Conservation (phyloP, 176 grass and related monocot genomes). For the Carex myosuroides region DNA sequence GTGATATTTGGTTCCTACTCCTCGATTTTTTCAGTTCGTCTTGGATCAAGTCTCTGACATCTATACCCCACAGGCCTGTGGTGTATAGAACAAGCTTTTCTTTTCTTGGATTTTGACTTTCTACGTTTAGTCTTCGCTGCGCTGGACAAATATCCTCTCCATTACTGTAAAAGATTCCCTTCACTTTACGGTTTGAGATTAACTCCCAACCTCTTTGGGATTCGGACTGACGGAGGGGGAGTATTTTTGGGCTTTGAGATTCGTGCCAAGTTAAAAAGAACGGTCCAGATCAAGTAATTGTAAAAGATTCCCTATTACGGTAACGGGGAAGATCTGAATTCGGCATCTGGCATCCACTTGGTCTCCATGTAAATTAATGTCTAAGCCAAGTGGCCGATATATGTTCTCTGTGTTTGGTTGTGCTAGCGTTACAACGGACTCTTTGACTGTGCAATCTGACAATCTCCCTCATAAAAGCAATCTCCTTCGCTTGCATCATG, state of each 20-base stretch:
- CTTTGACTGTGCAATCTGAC: background rate
- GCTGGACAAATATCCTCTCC: too few relatives aligned
- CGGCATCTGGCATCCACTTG: too few relatives aligned
- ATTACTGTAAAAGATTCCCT: too few relatives aligned
- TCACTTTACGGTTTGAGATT: too few relatives aligned
- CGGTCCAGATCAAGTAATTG: too few relatives aligned
- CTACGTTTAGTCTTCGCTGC: background rate
- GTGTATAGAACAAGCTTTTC: background rate
- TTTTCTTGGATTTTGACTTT: background rate
- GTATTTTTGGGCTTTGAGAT: too few relatives aligned
- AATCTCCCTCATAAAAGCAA: background rate
- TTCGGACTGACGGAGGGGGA: too few relatives aligned
- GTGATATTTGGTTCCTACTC: background rate
- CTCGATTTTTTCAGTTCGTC: background rate
- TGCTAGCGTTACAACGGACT: background rate
- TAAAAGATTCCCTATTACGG: too few relatives aligned
- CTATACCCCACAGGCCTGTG: background rate
- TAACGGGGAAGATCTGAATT: too few relatives aligned
- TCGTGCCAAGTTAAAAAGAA: too few relatives aligned
- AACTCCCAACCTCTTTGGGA: too few relatives aligned
- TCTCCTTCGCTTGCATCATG: background rate
- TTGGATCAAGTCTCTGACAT: background rate
- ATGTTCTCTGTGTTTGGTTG: background rate
- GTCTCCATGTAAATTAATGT: too few relatives aligned
- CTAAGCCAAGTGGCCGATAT: background rate